Evolutionary conservation across 164 flowering plant species (phyloP).

Genomic region (Vitis vinifera): DNA sequence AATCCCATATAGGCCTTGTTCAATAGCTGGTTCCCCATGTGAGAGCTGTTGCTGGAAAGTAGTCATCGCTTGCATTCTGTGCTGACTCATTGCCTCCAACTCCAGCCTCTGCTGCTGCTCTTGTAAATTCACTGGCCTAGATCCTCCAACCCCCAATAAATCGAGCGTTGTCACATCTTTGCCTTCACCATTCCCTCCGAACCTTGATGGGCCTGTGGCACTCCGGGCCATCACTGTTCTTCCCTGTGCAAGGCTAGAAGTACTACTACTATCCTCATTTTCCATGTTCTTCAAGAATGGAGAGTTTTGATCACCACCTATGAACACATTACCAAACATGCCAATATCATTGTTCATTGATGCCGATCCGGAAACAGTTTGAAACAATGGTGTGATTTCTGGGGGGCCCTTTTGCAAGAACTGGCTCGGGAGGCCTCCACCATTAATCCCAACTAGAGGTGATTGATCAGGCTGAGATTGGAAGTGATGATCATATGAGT

Average conservation of each 20-base stretch:
- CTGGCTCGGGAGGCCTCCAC: slow-evolving; percentile 22
- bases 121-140: slow-evolving; percentile 28
- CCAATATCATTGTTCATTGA: slow-evolving; percentile 24
- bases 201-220: slow-evolving; percentile 16
- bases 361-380: slow-evolving; percentile 10
- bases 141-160: slow-evolving; percentile 45
- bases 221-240: slow-evolving; percentile 7
- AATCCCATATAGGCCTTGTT: slow-evolving; percentile 46
- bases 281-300: slow-evolving; percentile 23
- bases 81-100: slow-evolving; percentile 38
- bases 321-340: slow-evolving; percentile 28
- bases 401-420: slow-evolving; percentile 21
- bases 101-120: slow-evolving; percentile 26
- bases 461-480: slow-evolving; percentile 25
- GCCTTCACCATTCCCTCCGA: slow-evolving; percentile 13
- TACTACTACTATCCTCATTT: slow-evolving; percentile 10
- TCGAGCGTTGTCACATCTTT: slow-evolving; percentile 32
- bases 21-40: slow-evolving; percentile 42
- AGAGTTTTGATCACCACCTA: slow-evolving; percentile 21
- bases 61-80: slow-evolving; percentile 35
- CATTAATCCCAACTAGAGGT: slow-evolving; percentile 15
- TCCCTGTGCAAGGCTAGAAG: slow-evolving; percentile 3
- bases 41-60: slow-evolving; percentile 37
- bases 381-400: slow-evolving; percentile 25
- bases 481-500: slow-evolving; percentile 24